Base-by-base conservation (phyloP, 2,329 filamentous ascomycete genomes). In the Lachnellula cervina region DNA sequence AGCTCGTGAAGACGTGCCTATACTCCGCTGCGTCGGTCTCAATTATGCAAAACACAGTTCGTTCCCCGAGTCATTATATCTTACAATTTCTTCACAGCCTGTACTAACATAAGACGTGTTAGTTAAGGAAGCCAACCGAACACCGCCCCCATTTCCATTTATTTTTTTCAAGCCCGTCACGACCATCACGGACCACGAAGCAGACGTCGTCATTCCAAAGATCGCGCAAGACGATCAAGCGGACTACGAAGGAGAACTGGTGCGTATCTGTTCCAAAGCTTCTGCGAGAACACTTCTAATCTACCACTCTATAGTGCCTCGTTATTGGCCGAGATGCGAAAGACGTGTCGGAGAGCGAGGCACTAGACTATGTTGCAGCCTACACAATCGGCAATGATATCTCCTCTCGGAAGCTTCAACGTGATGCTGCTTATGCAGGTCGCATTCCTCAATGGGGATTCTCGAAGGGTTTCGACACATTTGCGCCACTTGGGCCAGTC, bases 31-130 rank as follows among this genome's bases (percentile, higher is more conserved):
- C 60, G 76, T 84, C 8, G 82, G 82, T 0, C 64, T 85, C 23
- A 84, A 86, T 63, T 84, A 84, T 61, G 75, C 76, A 37, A 82
- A 78, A 49, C 82, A 85, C 61, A 80, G 73, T 76, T 55, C 54
- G 70, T 64, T 11, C n/a, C 21, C 3, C 21, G 3, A 23, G 21
- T 23, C n/a, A n/a, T n/a, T 28, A 48, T 16, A 9, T 19, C 21
- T 47, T 23, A 25, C 9, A 53, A 8, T 17, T 75, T 7, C 35
- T 38, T 11, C 35, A 38, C 35, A 11, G 3, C n/a, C 35, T 38
- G 3, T 38, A 74, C 37, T 32, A 2, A 32, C 35, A 23, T 23
- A 23, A 23, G 35, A 35, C 70, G 71, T 9, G 73, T 65, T 47
- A 81, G 79, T 81, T 62, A 71, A 76, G 57, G 78, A 81, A 68